Percentiles rank a stretch among this genome's conserved stretches.
Evolutionary conservation across 176 grass and related monocot genomes (phyloP).

Genomic region (Rhipidocladum racemiflorum): DNA sequence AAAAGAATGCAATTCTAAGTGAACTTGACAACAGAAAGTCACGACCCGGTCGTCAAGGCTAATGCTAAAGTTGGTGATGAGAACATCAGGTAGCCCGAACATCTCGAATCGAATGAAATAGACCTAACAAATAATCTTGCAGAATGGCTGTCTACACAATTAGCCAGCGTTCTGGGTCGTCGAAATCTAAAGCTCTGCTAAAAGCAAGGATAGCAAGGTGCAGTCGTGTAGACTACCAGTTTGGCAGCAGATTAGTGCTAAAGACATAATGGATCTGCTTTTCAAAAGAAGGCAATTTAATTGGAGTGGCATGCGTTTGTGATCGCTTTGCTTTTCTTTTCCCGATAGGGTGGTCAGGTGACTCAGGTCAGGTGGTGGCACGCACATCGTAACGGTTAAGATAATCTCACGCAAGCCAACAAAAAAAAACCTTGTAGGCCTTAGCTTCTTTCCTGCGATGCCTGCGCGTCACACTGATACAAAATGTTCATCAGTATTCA

Average conservation of each 20-base stretch:
- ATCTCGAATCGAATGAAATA: background rate
- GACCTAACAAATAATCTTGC: background rate
- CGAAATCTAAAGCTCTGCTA: background rate
- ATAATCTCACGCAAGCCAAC: slow-evolving; percentile 36
- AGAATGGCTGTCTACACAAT: background rate
- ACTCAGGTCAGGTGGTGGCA: slow-evolving; percentile 23
- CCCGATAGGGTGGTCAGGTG: background rate
- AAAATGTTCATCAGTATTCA: background rate
- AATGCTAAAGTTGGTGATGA: background rate
- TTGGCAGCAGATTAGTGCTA: slow-evolving; percentile 21
- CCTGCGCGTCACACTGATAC: background rate
- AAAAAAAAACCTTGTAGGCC: background rate
- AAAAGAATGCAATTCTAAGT: slow-evolving; percentile 33
- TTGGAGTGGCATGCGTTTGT: slow-evolving; percentile 1
- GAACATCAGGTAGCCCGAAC: too few relatives aligned
- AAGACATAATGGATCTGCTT: slow-evolving; percentile 40
- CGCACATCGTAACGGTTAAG: slow-evolving; percentile 47
- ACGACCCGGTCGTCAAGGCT: background rate
- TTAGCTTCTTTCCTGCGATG: slow-evolving; percentile 26
- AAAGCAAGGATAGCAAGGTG: slow-evolving; percentile 4
- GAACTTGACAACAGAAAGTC: background rate
- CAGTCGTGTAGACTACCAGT: background rate
- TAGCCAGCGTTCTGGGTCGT: background rate
- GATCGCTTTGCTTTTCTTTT: background rate
- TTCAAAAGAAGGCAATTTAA: slow-evolving; percentile 32